A percentile compares a stretch with the other conserved stretches of the same genome.
Evolutionary conservation across 345 rosid species (phyloP).

Genomic region (Limnanthes douglasii): DNA sequence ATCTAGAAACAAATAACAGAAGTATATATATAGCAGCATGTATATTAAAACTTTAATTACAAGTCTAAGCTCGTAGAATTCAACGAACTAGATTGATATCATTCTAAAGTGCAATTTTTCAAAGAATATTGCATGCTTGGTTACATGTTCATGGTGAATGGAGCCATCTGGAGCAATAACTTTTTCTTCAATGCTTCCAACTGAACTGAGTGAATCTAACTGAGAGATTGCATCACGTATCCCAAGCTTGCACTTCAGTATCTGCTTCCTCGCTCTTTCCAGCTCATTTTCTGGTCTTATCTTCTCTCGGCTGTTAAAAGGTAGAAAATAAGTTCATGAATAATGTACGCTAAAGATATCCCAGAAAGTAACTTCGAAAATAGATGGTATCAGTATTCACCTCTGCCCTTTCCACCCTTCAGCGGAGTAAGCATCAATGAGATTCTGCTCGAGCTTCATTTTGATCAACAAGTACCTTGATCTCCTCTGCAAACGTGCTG

Average conservation of each 20-base stretch:
- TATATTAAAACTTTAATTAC: no score
- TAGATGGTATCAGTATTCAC: constrained; percentile 22
- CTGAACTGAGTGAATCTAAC: constrained; percentile 70
- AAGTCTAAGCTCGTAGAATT: no score
- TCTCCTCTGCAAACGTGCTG: constrained; percentile 77
- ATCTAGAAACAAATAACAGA: constrained; percentile 30
- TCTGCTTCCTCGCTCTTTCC: constrained; percentile 68
- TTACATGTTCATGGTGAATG: constrained; percentile 89
- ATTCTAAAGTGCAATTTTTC: no score
- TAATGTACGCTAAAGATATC: not conserved
- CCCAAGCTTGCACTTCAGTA: constrained; percentile 86
- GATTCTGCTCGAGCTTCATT: constrained; percentile 97
- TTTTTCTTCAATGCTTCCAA: constrained; percentile 70
- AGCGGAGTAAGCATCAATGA: constrained; percentile 84
- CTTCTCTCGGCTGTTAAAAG: constrained; percentile 67
- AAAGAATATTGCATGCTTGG: constrained; percentile 1
- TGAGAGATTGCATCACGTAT: constrained; percentile 74
- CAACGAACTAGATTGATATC: no score
- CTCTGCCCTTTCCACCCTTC: constrained; percentile 99
- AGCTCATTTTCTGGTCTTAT: constrained; percentile 89
- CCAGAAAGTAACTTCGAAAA: not conserved
- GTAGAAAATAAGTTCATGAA: not conserved
- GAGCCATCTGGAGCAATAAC: constrained; percentile 94
- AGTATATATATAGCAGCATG: constrained; percentile 2
- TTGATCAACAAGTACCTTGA: constrained; percentile 75